Evolutionary conservation across 257 asterid species (phyloP), one percentile per base, ranked within the genome.

Genomic region (Nicotiana knightiana): DNA sequence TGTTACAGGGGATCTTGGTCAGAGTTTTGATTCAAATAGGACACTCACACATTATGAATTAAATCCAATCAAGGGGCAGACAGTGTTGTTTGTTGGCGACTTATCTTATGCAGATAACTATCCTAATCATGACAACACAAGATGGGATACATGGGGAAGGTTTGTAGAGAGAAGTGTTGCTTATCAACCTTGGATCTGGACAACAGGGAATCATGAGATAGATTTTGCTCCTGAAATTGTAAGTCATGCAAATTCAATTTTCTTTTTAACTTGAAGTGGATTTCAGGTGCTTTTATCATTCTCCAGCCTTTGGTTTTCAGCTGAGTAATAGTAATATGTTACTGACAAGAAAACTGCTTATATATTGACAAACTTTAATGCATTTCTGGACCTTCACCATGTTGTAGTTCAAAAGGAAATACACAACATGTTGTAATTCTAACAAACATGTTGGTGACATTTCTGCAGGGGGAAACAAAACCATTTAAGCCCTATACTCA

Each of bases 101-200:
- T 39, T 80, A 9, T 63, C 77, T 39, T 80, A 80, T 65, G 83
- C 83, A 21, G 83, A 80, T 18, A n/a, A 64, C 53, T 80, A 63
- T 66, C 77, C 77, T 62, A 48, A 80, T 43, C 76, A 80, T 48
- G 77, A 80, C 43, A 80, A 80, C 48, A n/a, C 4, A 62, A 65
- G 77, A 64, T 80, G 83, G 83, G 83, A 80, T 65, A 35, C 83
- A 26, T 80, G 82, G 82, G 82, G 53, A 6, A 32, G 82, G 30
- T 79, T 79, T 79, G 82, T 79, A 26, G 82, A 79, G 64, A 80
- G 83, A 65, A 63, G 77, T 48, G 63, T 65, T 64, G 83, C 83
- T 80, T 80, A 79, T 35, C 82, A 79, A 37, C 82, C 82, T 12
- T 79, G 82, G 82, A 79, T 79, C n/a, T 79, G 82, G 83, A 64